Base-by-base conservation (phyloP, 1,284 basidiomycete genomes). In the Apiotrichum gracile region DNA sequence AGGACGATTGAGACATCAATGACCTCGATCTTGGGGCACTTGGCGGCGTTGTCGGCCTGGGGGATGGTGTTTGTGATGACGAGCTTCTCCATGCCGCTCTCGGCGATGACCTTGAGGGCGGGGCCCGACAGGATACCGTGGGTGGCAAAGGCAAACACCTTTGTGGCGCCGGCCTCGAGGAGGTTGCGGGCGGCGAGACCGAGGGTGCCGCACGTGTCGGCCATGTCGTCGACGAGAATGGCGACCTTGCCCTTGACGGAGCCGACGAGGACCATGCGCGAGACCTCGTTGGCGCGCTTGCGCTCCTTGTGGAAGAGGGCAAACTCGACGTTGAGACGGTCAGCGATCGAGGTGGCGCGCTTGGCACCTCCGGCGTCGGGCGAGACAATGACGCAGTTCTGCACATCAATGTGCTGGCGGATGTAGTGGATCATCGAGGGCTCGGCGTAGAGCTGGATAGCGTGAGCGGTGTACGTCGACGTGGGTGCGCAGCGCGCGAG, bases 201-300 rank as follows among this genome's bases (percentile, higher is more conserved):
- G 51, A 99, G 82, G 54, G 96, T 99, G 40, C 96, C 96, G 71
- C 96, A 99, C 39, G 96, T 98, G 76, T 99, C 96, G 48, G 96
- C 92, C 96, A 99, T 99, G 78, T 99, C 96, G 80, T 98, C 96
- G 48, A 98, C 93, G n/a, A 99, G 81, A 60, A 99, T 91, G 52
- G 94, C 96, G 40, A 87, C 82, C 78, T 98, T 98, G 74, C 86
- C 91, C 67, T 84, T 84, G 61, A 94, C 93, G 66, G 88, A 85
- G 6, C 96, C 96, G 55, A 99, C 96, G 48, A 99, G 85, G 44
- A 98, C 85, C 96, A 99, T 99, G 55, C 96, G 86, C 48, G 93
- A 97, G 21, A 99, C 94, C 68, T 97, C 91, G 77, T 97, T 98
- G 37, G 94, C 96, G 81, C 96, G 97, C 78, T 97, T 98, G 56